Conservation (phyloP, 1,284 basidiomycete genomes). For the Malassezia caprae region DNA sequence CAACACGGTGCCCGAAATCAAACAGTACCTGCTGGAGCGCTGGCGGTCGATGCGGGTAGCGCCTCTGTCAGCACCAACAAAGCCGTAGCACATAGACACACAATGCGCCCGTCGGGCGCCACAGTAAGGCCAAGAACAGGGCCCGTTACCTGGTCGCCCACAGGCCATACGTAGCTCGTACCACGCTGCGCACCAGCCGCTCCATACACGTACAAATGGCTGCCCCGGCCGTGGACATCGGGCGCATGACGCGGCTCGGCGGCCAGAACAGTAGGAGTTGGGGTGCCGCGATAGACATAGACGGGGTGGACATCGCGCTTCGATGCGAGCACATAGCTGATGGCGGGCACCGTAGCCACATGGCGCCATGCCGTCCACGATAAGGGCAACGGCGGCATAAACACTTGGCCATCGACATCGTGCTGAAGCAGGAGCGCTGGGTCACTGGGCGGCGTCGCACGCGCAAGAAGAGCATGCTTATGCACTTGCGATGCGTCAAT, state of each 20-base stretch:
- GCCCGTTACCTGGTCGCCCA: neutral
- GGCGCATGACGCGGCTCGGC: constrained; percentile 1
- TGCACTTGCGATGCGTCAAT: neutral
- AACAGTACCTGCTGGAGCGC: constrained; percentile 55
- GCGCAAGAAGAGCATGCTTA: constrained; percentile 5
- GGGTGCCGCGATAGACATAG: constrained; percentile 14
- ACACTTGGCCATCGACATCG: constrained; percentile 71
- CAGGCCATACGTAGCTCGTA: constrained; percentile 1
- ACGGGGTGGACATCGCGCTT: constrained; percentile 53
- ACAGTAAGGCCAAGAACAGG: neutral
- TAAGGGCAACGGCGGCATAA: constrained; percentile 49
- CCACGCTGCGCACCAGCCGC: constrained; percentile 10
- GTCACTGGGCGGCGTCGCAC: neutral
- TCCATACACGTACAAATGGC: constrained; percentile 14
- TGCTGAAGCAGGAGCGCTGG: constrained; percentile 59
- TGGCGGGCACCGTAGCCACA: constrained; percentile 67
- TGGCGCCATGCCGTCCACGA: constrained; percentile 59
- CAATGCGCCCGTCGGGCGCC: neutral
- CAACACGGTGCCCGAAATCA: constrained; percentile 67
- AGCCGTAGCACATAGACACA: constrained; percentile 1
- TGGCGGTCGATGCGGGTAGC: constrained; percentile 9
- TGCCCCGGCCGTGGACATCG: neutral
- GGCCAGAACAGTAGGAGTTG: neutral
- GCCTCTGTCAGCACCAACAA: neutral
- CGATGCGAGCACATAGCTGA: constrained; percentile 85